These are phyloP conservation scores for Colletotrichum cereale DNA, from an alignment of 2,329 filamentous ascomycete species.

Conservation along the genomic window DNA sequence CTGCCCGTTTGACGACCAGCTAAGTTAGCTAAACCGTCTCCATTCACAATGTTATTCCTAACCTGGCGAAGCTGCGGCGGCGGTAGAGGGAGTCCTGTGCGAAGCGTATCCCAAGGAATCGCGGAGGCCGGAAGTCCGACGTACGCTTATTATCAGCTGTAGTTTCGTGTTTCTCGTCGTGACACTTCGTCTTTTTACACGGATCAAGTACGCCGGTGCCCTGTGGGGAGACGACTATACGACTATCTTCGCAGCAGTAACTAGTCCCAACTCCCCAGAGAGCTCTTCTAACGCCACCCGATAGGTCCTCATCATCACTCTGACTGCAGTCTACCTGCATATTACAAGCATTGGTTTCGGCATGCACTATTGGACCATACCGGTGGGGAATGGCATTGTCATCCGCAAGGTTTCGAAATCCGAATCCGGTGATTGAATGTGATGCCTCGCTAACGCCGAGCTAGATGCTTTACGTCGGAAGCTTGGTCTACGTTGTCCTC, in stretches of 20 bases:
- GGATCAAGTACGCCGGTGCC: background rate
- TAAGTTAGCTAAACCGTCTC: background rate
- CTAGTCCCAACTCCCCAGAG: background rate
- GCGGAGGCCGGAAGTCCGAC: background rate
- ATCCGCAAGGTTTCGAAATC: constrained; percentile 9
- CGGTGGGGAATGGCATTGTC: constrained; percentile 1
- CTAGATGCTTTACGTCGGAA: constrained; percentile 21
- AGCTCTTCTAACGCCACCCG: background rate
- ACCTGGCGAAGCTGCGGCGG: constrained; percentile 1
- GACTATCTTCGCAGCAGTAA: constrained; percentile 13
- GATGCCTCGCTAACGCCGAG: background rate
- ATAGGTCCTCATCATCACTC: background rate
- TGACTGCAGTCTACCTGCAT: constrained; percentile 5
- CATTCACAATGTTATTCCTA: background rate
- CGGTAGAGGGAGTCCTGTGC: constrained; percentile 14
- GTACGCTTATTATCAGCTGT: constrained; percentile 12
- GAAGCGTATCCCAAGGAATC: constrained; percentile 12
- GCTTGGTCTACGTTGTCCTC: constrained; percentile 11
- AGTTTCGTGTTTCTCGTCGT: background rate
- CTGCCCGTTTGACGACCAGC: constrained; percentile 10
- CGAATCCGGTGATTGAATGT: background rate
- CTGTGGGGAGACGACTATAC: constrained; percentile 10
- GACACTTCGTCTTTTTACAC: background rate
- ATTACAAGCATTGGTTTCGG: constrained; percentile 6
- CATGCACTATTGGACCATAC: constrained; percentile 9